Conservation (phyloP, 73 alveolate genomes). For the Uronychia binucleata region DNA sequence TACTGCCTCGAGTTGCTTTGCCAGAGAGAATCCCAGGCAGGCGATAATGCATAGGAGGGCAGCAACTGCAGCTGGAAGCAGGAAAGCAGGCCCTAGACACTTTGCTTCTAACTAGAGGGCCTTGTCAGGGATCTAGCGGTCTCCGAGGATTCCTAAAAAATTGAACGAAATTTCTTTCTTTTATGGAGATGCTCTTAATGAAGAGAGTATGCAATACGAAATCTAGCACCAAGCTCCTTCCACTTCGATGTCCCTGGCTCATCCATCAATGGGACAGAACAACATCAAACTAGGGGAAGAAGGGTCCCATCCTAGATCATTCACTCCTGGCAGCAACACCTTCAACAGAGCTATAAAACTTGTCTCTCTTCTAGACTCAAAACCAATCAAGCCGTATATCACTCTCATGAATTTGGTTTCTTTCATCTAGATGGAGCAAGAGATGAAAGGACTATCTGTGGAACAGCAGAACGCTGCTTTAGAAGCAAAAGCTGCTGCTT, state of each 20-base stretch:
- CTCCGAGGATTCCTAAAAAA: neutral
- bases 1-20: neutral
- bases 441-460: neutral
- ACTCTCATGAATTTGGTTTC: neutral
- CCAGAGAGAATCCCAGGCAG: neutral
- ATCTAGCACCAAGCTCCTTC: neutral
- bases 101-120: neutral
- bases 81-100: neutral
- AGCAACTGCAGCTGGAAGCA: neutral
- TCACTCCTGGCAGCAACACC: neutral
- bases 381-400: constrained; percentile 33
- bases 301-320: neutral
- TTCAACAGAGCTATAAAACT: neutral
- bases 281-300: neutral
- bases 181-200: neutral
- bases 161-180: neutral
- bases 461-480: neutral
- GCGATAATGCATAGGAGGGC: neutral
- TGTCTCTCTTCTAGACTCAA: constrained; percentile 4
- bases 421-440: neutral
- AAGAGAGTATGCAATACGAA: neutral
- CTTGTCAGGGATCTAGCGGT: neutral
- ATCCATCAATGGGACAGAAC: neutral
- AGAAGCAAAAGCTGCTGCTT: neutral
- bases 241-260: neutral